phyloP scores from a whole-genome alignment of 2,329 filamentous ascomycete species.

The Xylaria sp. region DNA sequence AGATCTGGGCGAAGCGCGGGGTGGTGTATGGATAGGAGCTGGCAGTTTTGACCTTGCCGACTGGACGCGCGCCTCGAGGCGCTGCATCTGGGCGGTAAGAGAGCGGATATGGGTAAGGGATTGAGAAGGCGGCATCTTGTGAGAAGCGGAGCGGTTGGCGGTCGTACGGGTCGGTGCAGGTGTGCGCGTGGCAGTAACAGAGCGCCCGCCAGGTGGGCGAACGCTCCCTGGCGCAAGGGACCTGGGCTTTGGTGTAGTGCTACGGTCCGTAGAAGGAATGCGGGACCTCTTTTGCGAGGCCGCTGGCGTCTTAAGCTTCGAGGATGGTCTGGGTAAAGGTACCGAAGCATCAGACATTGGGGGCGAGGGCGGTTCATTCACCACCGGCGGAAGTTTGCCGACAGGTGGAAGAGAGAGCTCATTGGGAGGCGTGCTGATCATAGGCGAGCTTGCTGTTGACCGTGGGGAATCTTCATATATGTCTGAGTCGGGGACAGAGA shows the following conservation, averaged over 20 bases:
- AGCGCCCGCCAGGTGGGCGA: slow-evolving; percentile 55
- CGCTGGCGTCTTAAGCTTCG: slow-evolving; percentile 55
- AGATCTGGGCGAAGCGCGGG: slow-evolving; percentile 78
- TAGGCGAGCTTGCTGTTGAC: slow-evolving; percentile 90
- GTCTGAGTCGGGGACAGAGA: slow-evolving; percentile 74
- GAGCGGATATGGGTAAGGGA: slow-evolving; percentile 94
- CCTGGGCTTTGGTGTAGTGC: slow-evolving; percentile 65
- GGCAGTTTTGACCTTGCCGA: slow-evolving; percentile 92
- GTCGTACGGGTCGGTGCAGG: slow-evolving; percentile 62
- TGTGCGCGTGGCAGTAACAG: slow-evolving; percentile 60
- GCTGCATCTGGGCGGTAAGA: slow-evolving; percentile 96
- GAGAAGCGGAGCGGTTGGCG: slow-evolving; percentile 57
- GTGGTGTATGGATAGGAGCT: slow-evolving; percentile 80
- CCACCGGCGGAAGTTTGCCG: slow-evolving; percentile 68
- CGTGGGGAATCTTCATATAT: slow-evolving; percentile 81
- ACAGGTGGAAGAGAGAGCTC: slow-evolving; percentile 68
- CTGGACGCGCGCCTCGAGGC: slow-evolving; percentile 92
- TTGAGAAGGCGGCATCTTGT: slow-evolving; percentile 66
- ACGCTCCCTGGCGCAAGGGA: slow-evolving; percentile 53
- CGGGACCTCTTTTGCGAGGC: slow-evolving; percentile 59
- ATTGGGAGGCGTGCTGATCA: slow-evolving; percentile 86
- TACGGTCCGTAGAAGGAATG: slow-evolving; percentile 65
- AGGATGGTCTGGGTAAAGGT: slow-evolving; percentile 63
- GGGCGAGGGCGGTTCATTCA: slow-evolving; percentile 89
- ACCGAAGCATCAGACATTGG: slow-evolving; percentile 88